Evolutionary conservation across 192 early-diverging fungal species (phyloP).

Genomic region (Coemansia sp.): DNA sequence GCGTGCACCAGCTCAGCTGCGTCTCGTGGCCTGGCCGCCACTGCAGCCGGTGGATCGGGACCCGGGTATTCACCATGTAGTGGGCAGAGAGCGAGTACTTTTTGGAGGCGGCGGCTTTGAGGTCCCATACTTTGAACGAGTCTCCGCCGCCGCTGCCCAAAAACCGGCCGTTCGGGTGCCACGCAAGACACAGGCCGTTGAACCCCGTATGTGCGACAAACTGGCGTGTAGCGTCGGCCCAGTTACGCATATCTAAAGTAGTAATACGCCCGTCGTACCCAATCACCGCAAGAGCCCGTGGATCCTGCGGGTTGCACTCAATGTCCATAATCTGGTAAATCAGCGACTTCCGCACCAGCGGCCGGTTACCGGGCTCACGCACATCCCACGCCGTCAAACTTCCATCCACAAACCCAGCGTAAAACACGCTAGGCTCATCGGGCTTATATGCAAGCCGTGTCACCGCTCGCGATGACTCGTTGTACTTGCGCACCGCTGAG

Average conservation of each 20-base stretch:
- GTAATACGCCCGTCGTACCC: slow-evolving; percentile 34
- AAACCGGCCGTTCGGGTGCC: slow-evolving; percentile 53
- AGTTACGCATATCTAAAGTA: slow-evolving; percentile 38
- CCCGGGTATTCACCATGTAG: slow-evolving; percentile 44
- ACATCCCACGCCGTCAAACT: slow-evolving; percentile 40
- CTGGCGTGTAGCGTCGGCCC: not conserved
- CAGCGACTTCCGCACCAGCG: slow-evolving; percentile 20
- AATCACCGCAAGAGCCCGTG: slow-evolving; percentile 32
- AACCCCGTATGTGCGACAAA: slow-evolving; percentile 28
- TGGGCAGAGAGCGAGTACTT: slow-evolving; percentile 25
- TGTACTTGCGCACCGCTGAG: slow-evolving; percentile 26
- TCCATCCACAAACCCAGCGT: slow-evolving; percentile 34
- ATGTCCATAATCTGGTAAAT: slow-evolving; percentile 30
- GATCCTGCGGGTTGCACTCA: slow-evolving; percentile 43
- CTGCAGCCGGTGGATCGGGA: slow-evolving; percentile 26
- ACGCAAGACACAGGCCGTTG: slow-evolving; percentile 37
- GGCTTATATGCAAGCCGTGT: slow-evolving; percentile 47
- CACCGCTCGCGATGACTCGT: slow-evolving; percentile 24
- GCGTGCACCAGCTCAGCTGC: slow-evolving; percentile 47
- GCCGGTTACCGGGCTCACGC: slow-evolving; percentile 13
- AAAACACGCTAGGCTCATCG: slow-evolving; percentile 37
- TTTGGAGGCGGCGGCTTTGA: slow-evolving; percentile 25
- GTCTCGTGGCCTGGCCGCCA: slow-evolving; percentile 57
- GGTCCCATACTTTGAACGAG: slow-evolving; percentile 47
- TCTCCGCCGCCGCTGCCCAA: slow-evolving; percentile 52